Conservation (phyloP, 306 rosid species). For the Prunus padus region DNA sequence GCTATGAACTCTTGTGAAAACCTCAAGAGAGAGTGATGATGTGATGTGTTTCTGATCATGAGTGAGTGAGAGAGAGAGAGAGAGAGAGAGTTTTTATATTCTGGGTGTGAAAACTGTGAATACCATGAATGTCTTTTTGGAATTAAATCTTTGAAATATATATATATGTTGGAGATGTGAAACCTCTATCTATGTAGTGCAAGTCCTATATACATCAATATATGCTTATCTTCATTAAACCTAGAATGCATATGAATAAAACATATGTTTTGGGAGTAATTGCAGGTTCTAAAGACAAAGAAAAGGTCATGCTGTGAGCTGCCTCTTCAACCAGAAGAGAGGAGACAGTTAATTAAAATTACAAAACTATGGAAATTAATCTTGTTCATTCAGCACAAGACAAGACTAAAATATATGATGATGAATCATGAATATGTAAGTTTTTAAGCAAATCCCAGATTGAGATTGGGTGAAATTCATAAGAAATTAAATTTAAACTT, state of each 20-base stretch:
- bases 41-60: conserved; percentile 9
- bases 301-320: no score
- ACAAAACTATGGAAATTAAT: no score
- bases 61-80: neutral
- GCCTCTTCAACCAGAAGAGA: no score
- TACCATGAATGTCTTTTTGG: neutral
- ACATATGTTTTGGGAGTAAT: neutral
- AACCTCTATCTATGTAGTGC: neutral
- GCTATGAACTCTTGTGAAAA: neutral
- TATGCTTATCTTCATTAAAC: neutral
- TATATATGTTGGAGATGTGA: neutral
- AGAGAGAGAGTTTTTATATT: neutral
- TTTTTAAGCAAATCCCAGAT: neutral
- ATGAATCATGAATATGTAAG: no score
- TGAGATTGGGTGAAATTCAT: neutral
- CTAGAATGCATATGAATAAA: neutral
- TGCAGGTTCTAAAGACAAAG: neutral
- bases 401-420: neutral
- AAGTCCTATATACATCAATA: neutral
- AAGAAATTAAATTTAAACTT: neutral
- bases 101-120: conserved; percentile 4
- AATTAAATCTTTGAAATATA: neutral
- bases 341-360: no score
- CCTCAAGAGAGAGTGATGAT: neutral
- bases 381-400: neutral